Base-by-base conservation (phyloP, 1,284 basidiomycete species). In the Heterobasidion parviporum region DNA sequence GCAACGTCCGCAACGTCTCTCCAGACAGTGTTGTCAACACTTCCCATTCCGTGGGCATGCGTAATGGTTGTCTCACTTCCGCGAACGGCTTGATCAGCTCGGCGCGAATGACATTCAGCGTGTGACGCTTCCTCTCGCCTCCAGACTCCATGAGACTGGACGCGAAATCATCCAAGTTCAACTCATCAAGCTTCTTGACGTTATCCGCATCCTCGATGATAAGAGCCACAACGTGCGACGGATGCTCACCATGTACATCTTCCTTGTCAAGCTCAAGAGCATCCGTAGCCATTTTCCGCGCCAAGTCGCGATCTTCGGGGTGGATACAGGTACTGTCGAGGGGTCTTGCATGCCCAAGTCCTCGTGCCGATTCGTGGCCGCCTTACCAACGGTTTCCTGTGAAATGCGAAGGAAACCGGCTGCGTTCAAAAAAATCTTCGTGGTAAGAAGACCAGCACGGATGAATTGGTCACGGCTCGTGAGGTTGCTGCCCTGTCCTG, bases 221-320 rank as follows among this genome's bases (percentile, higher is more conserved):
- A 54, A 89, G 76, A 18, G 79, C 79, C 47, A 94, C 86, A 8
- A 95, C 92, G 54, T 89, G 83, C 6, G 94, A 97, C 41, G 92
- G 89, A 67, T 94, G 90, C 62, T 92, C 86, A 62, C 92, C 92
- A 58, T 90, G 89, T 34, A 92, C 79, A 70, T 98, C 95, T 68
- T 98, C 95, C 65, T 95, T 93, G 64, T 98, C 95, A 36, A 94
- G 81, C 65, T 98, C 96, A 26, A 98, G 81, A 7, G 96, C 94
- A 70, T 98, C 96, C 10, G 93, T 92, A 38, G 97, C 96, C 94
- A 99, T 98, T 76, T 99, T 98, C 49, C 94, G 87, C 1, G 97
- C 96, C 55, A 98, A 81, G 65, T 98, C 94, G 69, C 99, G 99
- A 72, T 99, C 96, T 70, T 98, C 94, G 1, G 94, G 94, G 69